Conservation (phyloP, 176 grass and related monocot species). For the Aechmea fasciata region DNA sequence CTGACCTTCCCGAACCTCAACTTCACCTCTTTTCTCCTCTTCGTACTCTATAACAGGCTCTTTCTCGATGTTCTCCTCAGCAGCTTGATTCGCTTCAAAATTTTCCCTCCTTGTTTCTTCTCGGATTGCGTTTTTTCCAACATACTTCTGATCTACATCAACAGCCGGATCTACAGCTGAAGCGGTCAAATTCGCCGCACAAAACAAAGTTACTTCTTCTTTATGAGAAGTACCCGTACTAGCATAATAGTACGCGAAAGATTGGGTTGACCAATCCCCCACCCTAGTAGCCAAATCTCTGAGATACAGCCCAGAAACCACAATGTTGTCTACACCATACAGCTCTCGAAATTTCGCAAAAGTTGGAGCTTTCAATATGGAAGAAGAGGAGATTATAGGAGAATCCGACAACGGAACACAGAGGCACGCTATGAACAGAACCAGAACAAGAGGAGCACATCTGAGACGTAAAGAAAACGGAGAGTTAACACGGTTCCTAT, state of each 20-base stretch:
- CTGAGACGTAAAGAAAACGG: constrained; percentile 16
- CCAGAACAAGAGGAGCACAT: constrained; percentile 30
- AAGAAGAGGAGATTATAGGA: constrained; percentile 25
- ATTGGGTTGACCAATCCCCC: constrained; percentile 42
- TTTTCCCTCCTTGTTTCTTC: not conserved
- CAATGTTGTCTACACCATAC: constrained; percentile 35
- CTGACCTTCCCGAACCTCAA: constrained; percentile 11
- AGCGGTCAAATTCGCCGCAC: constrained; percentile 45
- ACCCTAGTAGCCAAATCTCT: constrained; percentile 32
- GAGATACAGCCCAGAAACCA: constrained; percentile 21
- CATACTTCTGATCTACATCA: constrained; percentile 28
- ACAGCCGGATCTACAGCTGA: constrained; percentile 18
- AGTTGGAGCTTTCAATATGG: constrained; percentile 29
- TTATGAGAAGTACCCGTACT: constrained; percentile 6
- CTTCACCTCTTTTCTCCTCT: not conserved
- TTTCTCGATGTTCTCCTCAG: not conserved
- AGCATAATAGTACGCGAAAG: constrained; percentile 31
- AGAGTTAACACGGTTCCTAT: constrained; percentile 8
- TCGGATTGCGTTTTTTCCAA: constrained; percentile 15
- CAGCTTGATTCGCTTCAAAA: constrained; percentile 7
- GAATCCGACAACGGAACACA: constrained; percentile 30
- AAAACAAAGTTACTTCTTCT: constrained; percentile 31
- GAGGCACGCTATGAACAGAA: constrained; percentile 32
- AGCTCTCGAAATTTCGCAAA: constrained; percentile 39
- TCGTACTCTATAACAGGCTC: not conserved